phyloP scores from a whole-genome alignment of 2,329 filamentous ascomycete species.

The Penicillium verrucosum region DNA sequence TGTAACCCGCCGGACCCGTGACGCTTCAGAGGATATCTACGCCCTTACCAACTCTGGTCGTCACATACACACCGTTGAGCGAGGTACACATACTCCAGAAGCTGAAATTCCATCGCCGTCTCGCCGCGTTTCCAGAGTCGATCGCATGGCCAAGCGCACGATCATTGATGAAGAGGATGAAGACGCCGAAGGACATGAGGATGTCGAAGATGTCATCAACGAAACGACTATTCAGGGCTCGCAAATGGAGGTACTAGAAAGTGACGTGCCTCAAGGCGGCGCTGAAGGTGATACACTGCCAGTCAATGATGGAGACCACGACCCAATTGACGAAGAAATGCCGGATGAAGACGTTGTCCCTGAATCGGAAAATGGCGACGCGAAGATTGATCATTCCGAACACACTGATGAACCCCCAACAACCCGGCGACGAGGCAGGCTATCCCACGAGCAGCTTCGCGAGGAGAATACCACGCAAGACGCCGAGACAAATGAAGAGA shows the following conservation, averaged over 20 bases:
- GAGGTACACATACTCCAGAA: conserved; percentile 54
- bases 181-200: conserved; percentile 23
- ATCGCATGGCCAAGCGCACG: conserved; percentile 42
- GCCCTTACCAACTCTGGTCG: conserved; percentile 59
- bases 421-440: conserved; percentile 43
- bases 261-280: conserved; percentile 33
- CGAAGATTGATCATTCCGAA: conserved; percentile 32
- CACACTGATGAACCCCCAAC: conserved; percentile 57
- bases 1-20: conserved; percentile 59
- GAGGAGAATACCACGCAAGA: conserved; percentile 30
- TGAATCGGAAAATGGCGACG: conserved; percentile 42
- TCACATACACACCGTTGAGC: conserved; percentile 54
- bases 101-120: conserved; percentile 21
- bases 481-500: conserved; percentile 34
- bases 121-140: conserved; percentile 31
- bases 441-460: conserved; percentile 23
- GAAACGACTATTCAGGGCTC: conserved; percentile 42
- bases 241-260: conserved; percentile 44
- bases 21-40: conserved; percentile 54
- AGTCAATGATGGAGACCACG: conserved; percentile 17
- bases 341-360: conserved; percentile 39
- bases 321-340: conserved; percentile 36
- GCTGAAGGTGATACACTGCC: conserved; percentile 33
- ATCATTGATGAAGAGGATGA: conserved; percentile 31
- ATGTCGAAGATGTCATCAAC: conserved; percentile 35